phyloP scores from a whole-genome alignment of 108 stramenopile species.

The Skeletonema marinoi region DNA sequence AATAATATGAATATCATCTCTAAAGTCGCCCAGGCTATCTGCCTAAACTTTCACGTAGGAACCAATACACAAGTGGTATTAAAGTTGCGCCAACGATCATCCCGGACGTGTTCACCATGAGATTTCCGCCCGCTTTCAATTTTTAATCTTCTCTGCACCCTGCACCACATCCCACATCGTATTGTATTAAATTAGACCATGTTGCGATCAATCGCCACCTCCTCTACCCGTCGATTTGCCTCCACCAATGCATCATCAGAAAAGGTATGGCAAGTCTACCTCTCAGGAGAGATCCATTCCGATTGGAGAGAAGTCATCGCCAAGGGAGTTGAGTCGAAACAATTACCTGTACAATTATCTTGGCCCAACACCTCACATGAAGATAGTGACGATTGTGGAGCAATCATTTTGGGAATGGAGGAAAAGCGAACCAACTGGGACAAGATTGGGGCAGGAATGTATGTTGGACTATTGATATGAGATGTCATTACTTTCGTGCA shows the following conservation, averaged over 20 bases:
- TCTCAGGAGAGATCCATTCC: conserved; percentile 82
- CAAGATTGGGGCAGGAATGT: conserved; percentile 71
- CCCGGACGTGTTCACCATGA: too few relatives aligned
- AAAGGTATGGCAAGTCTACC: conserved; percentile 41
- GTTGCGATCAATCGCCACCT: background rate
- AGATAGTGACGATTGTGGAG: conserved; percentile 89
- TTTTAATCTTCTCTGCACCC: too few relatives aligned
- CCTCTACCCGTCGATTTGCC: background rate
- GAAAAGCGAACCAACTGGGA: conserved; percentile 86
- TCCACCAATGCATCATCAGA: conserved; percentile 3
- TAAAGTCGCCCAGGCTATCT: too few relatives aligned
- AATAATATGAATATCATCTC: too few relatives aligned
- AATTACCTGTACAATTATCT: conserved; percentile 71
- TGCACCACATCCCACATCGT: background rate
- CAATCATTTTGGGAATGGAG: conserved; percentile 86
- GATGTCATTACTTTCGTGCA: too few relatives aligned
- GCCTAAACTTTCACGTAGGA: too few relatives aligned
- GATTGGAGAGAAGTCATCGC: conserved; percentile 87
- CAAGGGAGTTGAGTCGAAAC: conserved; percentile 59
- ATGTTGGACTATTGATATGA: too few relatives aligned
- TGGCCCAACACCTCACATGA: conserved; percentile 83
- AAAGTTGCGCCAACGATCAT: too few relatives aligned
- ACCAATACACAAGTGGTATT: too few relatives aligned
- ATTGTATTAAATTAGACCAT: background rate
- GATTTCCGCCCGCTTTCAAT: too few relatives aligned